A percentile compares a stretch with the other conserved stretches of the same genome.
These are phyloP conservation scores for Wickerhamomyces chaumierensis DNA, from an alignment of 805 yeast genomes.

Conservation along the genomic window DNA sequence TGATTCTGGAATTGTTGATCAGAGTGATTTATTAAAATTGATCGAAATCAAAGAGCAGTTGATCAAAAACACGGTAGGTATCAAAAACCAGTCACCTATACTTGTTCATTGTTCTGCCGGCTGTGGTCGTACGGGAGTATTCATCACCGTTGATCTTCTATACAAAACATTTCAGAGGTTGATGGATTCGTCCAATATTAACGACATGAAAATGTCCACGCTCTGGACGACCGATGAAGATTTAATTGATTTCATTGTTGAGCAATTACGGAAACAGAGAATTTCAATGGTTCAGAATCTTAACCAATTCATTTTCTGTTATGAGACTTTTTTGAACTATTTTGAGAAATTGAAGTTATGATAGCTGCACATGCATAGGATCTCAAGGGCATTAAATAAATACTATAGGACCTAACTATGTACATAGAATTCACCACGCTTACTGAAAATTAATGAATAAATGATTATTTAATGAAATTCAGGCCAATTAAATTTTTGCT, in stretches of 20 bases:
- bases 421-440: too few species aligned
- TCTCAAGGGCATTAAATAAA: too few species aligned
- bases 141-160: constrained; percentile 57
- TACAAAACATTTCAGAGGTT: constrained; percentile 24
- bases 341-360: neutral
- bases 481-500: too few species aligned
- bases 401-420: too few species aligned
- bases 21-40: constrained; percentile 44
- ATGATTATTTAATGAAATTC: too few species aligned
- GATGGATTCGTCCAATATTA: constrained; percentile 3
- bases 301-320: constrained; percentile 64
- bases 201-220: constrained; percentile 1
- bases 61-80: too few species aligned
- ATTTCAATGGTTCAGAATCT: constrained; percentile 78
- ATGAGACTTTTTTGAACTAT: constrained; percentile 38
- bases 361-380: too few species aligned
- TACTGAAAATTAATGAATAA: too few species aligned
- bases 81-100: constrained; percentile 30
- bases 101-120: constrained; percentile 94
- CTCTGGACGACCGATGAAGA: constrained; percentile 31
- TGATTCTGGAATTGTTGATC: constrained; percentile 59
- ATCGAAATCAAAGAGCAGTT: constrained; percentile 25
- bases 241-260: constrained; percentile 45
- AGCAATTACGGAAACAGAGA: constrained; percentile 60
- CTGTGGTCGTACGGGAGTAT: constrained; percentile 92